Evolutionary conservation across 2,329 filamentous ascomycete species (phyloP).

Genomic region (Nemania sp.): DNA sequence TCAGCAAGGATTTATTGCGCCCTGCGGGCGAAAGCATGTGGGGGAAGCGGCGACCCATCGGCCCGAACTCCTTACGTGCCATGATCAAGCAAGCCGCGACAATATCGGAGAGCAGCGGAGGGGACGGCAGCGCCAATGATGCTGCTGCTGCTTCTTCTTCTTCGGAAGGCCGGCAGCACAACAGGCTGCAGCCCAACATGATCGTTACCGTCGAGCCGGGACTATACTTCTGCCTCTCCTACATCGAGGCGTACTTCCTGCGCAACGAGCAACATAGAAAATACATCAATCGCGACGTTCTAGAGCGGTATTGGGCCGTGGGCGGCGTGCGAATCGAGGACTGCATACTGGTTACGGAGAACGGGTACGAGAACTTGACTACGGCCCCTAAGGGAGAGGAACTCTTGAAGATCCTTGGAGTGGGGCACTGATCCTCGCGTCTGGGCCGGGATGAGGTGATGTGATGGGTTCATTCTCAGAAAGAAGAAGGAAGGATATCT

Average conservation of each 20-base stretch:
- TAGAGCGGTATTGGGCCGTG: slow-evolving; percentile 74
- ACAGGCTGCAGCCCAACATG: slow-evolving; percentile 62
- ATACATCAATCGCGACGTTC: slow-evolving; percentile 67
- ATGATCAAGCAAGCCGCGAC: slow-evolving; percentile 38
- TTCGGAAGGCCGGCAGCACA: not conserved
- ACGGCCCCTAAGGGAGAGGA: slow-evolving; percentile 76
- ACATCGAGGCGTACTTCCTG: slow-evolving; percentile 72
- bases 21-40: slow-evolving; percentile 40
- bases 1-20: slow-evolving; percentile 39
- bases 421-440: not conserved
- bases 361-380: slow-evolving; percentile 83
- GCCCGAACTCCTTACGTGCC: slow-evolving; percentile 37
- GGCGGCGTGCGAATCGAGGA: slow-evolving; percentile 95
- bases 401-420: slow-evolving; percentile 58
- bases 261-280: slow-evolving; percentile 60
- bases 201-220: slow-evolving; percentile 82
- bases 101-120: not conserved
- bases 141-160: not conserved
- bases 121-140: not conserved
- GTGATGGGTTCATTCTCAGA: no score
- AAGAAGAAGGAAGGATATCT: no score
- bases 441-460: no score
- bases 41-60: slow-evolving; percentile 40
- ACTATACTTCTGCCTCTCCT: slow-evolving; percentile 75
- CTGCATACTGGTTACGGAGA: slow-evolving; percentile 77